Conservation (phyloP, 2,329 filamentous ascomycete species). For the Penicillium sp. region DNA sequence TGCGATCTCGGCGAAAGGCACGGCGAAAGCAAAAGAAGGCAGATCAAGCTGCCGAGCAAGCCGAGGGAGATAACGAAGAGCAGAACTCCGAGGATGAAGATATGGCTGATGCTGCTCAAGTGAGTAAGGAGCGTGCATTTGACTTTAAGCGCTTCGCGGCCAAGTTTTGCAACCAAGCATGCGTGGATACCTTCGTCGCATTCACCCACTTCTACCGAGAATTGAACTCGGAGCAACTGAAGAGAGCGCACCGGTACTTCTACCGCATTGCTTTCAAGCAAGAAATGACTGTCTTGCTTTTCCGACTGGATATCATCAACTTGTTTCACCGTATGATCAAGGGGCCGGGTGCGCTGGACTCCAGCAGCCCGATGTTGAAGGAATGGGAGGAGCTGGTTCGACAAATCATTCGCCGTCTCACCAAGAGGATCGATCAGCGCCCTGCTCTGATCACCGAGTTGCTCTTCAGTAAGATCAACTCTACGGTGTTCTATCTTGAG, state of each 20-base stretch:
- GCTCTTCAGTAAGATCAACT: conserved; percentile 85
- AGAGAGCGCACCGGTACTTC: conserved; percentile 88
- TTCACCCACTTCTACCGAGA: conserved; percentile 78
- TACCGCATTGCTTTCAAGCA: conserved; percentile 94
- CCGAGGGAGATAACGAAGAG: conserved; percentile 51
- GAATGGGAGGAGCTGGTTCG: conserved; percentile 89
- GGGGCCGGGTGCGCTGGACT: conserved; percentile 70
- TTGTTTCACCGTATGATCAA: conserved; percentile 89
- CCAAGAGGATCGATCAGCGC: conserved; percentile 77
- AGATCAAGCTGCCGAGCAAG: conserved; percentile 39
- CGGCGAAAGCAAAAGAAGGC: conserved; percentile 61
- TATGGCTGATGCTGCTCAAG: conserved; percentile 61
- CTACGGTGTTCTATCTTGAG: conserved; percentile 79
- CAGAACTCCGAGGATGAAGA: conserved; percentile 66
- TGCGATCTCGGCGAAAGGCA: conserved; percentile 71
- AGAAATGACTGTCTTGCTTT: conserved; percentile 81
- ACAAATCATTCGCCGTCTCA: conserved; percentile 73
- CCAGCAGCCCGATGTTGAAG: conserved; percentile 59
- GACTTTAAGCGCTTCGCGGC: conserved; percentile 79
- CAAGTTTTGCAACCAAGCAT: conserved; percentile 75
- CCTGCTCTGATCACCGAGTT: conserved; percentile 84
- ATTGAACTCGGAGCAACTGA: conserved; percentile 71
- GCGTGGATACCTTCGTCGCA: conserved; percentile 79
- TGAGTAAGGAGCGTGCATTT: conserved; percentile 80
- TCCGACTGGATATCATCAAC: conserved; percentile 82